Conservation (phyloP, 306 rosid species). For the Ziziphus jujuba region DNA sequence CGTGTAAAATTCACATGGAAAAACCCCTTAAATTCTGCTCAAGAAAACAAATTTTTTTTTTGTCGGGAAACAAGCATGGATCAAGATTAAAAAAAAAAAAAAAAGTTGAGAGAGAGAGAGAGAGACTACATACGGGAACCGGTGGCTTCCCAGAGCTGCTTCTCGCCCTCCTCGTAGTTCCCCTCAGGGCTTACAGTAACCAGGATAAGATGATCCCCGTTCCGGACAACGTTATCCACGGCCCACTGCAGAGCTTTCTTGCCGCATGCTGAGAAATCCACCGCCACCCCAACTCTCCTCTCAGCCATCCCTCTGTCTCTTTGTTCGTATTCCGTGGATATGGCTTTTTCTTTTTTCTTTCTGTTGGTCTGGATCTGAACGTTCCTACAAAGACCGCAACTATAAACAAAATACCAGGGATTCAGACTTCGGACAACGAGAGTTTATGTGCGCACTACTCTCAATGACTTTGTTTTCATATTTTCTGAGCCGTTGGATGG, state of each 20-base stretch:
- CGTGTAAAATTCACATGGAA: background rate
- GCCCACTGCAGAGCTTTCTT: constrained; percentile 69
- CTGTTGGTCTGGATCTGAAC: background rate
- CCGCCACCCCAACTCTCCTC: constrained; percentile 76
- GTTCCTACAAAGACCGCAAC: background rate
- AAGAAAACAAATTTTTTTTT: background rate
- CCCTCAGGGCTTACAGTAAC: constrained; percentile 42
- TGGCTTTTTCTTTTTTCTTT: no score
- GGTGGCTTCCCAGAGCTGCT: constrained; percentile 74
- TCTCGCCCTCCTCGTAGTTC: constrained; percentile 67
- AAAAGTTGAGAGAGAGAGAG: background rate
- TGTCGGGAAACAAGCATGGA: background rate
- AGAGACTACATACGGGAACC: constrained; percentile 64
- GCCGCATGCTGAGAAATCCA: constrained; percentile 90
- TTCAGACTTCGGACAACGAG: no score
- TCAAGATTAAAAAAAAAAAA: background rate
- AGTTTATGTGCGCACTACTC: no score
- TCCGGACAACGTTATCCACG: constrained; percentile 58
- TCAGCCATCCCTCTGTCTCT: constrained; percentile 36
- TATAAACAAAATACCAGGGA: no score
- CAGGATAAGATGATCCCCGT: constrained; percentile 75
- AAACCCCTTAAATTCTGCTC: background rate
- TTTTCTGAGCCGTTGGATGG: constrained; percentile 1
- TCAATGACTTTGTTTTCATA: no score
- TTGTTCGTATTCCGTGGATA: background rate